Evolutionary conservation across 1,284 basidiomycete species (phyloP).

Genomic region (Leucoagaricus sp.): DNA sequence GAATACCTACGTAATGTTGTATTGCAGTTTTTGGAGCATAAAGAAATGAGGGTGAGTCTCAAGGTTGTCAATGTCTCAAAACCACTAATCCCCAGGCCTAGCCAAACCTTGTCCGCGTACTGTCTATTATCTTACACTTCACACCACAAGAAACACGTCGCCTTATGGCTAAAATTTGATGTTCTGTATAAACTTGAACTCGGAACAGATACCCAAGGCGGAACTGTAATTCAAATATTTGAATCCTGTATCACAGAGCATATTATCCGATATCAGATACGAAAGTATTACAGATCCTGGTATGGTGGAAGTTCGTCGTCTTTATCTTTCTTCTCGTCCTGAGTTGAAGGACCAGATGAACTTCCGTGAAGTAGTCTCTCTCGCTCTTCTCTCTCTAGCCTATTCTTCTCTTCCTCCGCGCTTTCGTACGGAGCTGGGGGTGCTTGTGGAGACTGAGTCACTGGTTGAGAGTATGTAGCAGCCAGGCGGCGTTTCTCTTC

Average conservation of each 20-base stretch:
- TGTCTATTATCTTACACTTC: slow-evolving; percentile 90
- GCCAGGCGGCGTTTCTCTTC: slow-evolving; percentile 56
- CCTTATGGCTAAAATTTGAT: slow-evolving; percentile 73
- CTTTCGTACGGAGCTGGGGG: slow-evolving; percentile 37
- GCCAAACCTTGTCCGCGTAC: slow-evolving; percentile 87
- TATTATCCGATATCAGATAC: background rate
- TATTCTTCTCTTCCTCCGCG: slow-evolving; percentile 69
- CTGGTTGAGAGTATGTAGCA: slow-evolving; percentile 37
- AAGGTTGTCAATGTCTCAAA: background rate
- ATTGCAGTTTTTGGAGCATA: slow-evolving; percentile 73
- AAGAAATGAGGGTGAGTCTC: slow-evolving; percentile 40
- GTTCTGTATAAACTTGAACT: background rate
- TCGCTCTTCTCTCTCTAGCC: slow-evolving; percentile 65
- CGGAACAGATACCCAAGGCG: background rate
- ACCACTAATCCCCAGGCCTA: slow-evolving; percentile 28
- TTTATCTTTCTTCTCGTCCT: slow-evolving; percentile 28
- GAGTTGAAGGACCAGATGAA: slow-evolving; percentile 18
- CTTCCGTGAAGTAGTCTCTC: slow-evolving; percentile 49
- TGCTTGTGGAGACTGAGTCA: slow-evolving; percentile 17
- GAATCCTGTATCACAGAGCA: background rate
- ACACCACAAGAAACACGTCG: slow-evolving; percentile 92
- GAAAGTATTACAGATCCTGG: slow-evolving; percentile 39
- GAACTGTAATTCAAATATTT: background rate
- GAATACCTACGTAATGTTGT: slow-evolving; percentile 95
- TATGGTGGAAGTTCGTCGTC: slow-evolving; percentile 69